Conservation (phyloP, 495 filamentous ascomycete species). For the Lindgomyces ingoldianus region DNA sequence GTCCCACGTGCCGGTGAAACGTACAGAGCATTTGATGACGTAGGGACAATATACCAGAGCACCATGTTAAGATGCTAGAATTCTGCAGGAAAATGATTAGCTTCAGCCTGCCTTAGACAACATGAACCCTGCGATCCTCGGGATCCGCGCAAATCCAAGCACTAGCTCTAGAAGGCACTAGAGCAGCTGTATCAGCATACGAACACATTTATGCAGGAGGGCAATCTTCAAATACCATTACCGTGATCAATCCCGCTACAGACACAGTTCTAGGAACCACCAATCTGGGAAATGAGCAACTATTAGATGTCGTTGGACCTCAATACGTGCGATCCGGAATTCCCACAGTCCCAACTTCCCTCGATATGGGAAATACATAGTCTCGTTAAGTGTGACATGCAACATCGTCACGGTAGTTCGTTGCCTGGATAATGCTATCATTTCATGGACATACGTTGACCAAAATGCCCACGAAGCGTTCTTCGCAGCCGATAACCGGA, state of each 20-base stretch:
- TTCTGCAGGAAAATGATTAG: too few species aligned
- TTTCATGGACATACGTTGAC: slow-evolving; percentile 31
- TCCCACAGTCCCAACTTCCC: slow-evolving; percentile 36
- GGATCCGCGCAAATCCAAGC: too few species aligned
- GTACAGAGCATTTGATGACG: too few species aligned
- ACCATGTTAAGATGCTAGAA: too few species aligned
- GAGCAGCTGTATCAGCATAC: slow-evolving; percentile 16
- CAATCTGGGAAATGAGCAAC: slow-evolving; percentile 25
- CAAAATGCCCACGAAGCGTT: slow-evolving; percentile 38
- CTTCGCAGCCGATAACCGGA: slow-evolving; percentile 35
- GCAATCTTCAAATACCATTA: slow-evolving; percentile 38
- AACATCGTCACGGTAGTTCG: slow-evolving; percentile 38
- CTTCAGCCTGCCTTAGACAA: too few species aligned
- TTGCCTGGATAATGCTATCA: slow-evolving; percentile 27
- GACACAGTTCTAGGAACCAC: slow-evolving; percentile 36
- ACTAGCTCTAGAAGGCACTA: neutral
- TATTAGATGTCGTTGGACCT: slow-evolving; percentile 29
- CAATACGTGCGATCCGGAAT: slow-evolving; percentile 32
- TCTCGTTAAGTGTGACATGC: slow-evolving; percentile 28
- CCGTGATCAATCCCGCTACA: slow-evolving; percentile 32
- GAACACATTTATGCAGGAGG: slow-evolving; percentile 39
- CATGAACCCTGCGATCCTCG: too few species aligned
- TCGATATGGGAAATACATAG: slow-evolving; percentile 34
- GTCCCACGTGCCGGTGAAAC: too few species aligned
- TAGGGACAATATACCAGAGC: too few species aligned